Percentiles rank a stretch among this genome's conserved stretches.
Conservation (phyloP, 345 rosid species). For the Eucalyptus melliodora region DNA sequence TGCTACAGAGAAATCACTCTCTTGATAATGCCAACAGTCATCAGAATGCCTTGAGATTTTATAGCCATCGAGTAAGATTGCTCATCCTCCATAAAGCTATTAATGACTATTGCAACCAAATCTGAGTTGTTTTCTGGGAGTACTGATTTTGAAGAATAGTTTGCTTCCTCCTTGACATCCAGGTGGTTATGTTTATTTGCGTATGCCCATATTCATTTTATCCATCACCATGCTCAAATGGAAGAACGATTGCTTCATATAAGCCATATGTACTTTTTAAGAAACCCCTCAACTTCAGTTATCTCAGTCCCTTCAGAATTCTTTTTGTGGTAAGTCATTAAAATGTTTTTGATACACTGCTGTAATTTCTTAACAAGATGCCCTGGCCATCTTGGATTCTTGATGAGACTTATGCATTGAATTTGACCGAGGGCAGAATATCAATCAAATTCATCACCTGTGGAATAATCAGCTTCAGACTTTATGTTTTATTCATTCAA, state of each 20-base stretch:
- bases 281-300: not conserved
- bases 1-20: not conserved
- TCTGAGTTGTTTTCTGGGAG: not conserved
- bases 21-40: not conserved
- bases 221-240: not conserved
- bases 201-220: not conserved
- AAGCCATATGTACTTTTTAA: rapidly evolving
- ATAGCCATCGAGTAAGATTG: not conserved
- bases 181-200: not conserved
- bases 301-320: not conserved
- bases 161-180: not conserved
- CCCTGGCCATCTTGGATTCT: not conserved
- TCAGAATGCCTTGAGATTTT: not conserved
- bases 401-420: not conserved
- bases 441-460: not conserved
- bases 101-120: not conserved
- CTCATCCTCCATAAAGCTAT: not conserved
- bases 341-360: not conserved
- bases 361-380: not conserved
- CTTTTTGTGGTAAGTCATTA: not conserved
- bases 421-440: not conserved
- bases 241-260: not conserved
- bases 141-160: not conserved
- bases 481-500: not conserved
- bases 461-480: not conserved